phyloP scores from a whole-genome alignment of 2,329 filamentous ascomycete genomes.

The Aspergillus costaricaensis region DNA sequence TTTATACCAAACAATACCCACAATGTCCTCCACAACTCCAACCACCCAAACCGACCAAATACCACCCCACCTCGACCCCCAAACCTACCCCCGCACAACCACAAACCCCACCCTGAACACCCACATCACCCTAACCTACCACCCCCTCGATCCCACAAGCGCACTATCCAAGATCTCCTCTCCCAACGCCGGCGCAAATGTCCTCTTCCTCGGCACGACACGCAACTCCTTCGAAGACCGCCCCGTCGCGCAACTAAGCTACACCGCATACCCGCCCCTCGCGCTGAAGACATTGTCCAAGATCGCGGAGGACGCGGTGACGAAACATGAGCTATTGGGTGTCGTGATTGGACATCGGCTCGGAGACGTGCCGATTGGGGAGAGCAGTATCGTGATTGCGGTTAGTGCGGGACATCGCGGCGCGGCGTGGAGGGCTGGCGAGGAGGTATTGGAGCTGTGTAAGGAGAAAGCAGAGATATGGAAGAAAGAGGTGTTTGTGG shows the following conservation, averaged over 20 bases:
- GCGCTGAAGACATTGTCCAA: slow-evolving; percentile 43
- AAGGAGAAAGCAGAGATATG: slow-evolving; percentile 91
- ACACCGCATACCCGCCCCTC: slow-evolving; percentile 46
- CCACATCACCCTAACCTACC: slow-evolving; percentile 47
- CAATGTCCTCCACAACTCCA: background rate
- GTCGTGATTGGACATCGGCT: slow-evolving; percentile 83
- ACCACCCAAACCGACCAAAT: slow-evolving; percentile 4
- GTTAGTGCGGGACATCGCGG: slow-evolving; percentile 81
- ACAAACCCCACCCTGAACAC: slow-evolving; percentile 37
- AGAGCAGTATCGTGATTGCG: slow-evolving; percentile 89
- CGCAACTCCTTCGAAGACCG: slow-evolving; percentile 46
- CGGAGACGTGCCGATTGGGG: slow-evolving; percentile 81
- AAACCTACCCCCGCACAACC: slow-evolving; percentile 43
- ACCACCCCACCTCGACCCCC: slow-evolving; percentile 40
- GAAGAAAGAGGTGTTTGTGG: slow-evolving; percentile 86
- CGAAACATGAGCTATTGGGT: slow-evolving; percentile 64
- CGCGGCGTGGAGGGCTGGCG: slow-evolving; percentile 82
- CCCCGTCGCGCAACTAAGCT: slow-evolving; percentile 47
- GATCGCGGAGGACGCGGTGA: slow-evolving; percentile 51
- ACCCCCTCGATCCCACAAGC: slow-evolving; percentile 37
- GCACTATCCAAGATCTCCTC: slow-evolving; percentile 42
- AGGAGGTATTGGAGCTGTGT: slow-evolving; percentile 83
- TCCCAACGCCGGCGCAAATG: slow-evolving; percentile 47
- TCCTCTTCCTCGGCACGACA: slow-evolving; percentile 51
- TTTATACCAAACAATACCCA: background rate